Base-by-base conservation (phyloP, 495 filamentous ascomycete species). In the Xylaria castorea region DNA sequence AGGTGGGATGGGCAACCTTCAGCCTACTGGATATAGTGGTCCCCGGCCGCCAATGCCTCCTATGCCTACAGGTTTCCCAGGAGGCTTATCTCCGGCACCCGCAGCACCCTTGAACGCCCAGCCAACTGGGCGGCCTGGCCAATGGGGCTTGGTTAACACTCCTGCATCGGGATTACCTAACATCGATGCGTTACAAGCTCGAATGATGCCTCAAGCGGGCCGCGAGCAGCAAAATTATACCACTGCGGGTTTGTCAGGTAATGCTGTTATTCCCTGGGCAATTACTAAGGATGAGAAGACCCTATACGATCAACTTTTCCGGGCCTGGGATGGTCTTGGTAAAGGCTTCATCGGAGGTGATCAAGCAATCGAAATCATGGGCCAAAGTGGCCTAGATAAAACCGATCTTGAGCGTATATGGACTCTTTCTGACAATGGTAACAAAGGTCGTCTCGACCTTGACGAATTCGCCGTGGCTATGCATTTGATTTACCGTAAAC, bases 211-310 rank as follows among this genome's bases (percentile, higher is more conserved):
- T 11, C 96, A 98, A 76, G 90, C 92, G 70, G 97, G 97, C 36
- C 92, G 97, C 7, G 97, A 98, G 81, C 91, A 93, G 73, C 93
- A 93, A 7, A 81, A 75, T 68, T 98, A 93, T 75, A 95, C 92
- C n/a, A 95, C 94, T 18, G 85, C 89, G 69, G 94, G 95, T 9
- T 85, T 99, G 34, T 91, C 92, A 40, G 97, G 97, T 62, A 98
- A 97, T 84, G 97, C 97, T 9, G 93, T 91, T 7, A 94, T 99
- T 77, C 95, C 97, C 3, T 99, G 95, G 96, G 96, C 97, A 32
- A 95, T 99, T 67, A 99, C 97, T 9, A 99, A 99, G 81, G 93
- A 97, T 74, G 97, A 99, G 82, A 99, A 99, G 85, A 95, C 93
- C 70, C 92, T 96, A 66, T 99, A 98, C 73, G 97, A 99, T 83